These are phyloP conservation scores for Clonostachys rosea DNA, from an alignment of 2,329 filamentous ascomycete genomes.

Conservation along the genomic window DNA sequence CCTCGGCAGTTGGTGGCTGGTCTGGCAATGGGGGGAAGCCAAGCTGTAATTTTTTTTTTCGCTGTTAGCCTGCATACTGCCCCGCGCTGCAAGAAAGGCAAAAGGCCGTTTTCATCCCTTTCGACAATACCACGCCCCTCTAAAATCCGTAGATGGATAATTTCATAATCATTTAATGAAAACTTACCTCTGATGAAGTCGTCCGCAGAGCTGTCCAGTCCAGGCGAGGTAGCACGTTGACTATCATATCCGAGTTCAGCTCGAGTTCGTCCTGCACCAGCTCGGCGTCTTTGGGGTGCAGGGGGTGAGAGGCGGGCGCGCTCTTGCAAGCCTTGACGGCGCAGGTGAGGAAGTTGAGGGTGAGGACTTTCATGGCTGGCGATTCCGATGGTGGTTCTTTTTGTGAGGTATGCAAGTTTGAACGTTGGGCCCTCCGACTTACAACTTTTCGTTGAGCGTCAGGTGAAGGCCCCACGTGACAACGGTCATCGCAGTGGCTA, in stretches of 20 bases:
- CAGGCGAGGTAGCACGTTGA: conserved; percentile 80
- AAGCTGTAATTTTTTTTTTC: conserved; percentile 45
- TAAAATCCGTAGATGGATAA: conserved; percentile 2
- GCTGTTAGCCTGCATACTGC: neutral
- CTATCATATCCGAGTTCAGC: conserved; percentile 73
- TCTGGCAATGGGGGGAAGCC: conserved; percentile 72
- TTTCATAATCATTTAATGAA: neutral
- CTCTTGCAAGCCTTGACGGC: conserved; percentile 93
- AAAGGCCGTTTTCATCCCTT: neutral
- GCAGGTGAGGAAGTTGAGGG: conserved; percentile 94
- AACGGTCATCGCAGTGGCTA: too few species aligned
- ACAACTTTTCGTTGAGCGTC: too few species aligned
- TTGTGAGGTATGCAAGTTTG: neutral
- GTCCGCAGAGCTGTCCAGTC: conserved; percentile 81
- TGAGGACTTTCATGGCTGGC: conserved; percentile 82
- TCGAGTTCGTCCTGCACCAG: conserved; percentile 84
- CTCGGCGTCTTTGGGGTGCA: conserved; percentile 90
- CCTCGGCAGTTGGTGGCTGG: conserved; percentile 56
- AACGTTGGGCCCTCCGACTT: neutral
- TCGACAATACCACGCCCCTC: neutral
- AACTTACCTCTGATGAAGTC: conserved; percentile 71
- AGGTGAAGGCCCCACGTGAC: too few species aligned
- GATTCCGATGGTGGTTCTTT: neutral
- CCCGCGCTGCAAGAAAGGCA: neutral
- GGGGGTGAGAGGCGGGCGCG: conserved; percentile 73